Conservation (phyloP, 495 filamentous ascomycete species). For the Xylaria palmicola region DNA sequence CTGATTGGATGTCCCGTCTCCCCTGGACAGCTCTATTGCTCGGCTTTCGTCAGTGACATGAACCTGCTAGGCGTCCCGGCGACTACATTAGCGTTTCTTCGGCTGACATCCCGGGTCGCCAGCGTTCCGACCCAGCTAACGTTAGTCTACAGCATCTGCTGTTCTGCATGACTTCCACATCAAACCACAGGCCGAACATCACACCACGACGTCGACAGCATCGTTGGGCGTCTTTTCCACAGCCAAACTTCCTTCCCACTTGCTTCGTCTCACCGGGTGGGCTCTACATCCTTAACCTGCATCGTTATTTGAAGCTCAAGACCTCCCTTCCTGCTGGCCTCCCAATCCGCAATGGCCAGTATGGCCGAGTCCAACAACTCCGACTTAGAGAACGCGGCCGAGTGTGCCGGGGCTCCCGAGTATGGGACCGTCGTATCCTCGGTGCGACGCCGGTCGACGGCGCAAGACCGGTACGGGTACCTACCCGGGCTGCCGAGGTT, state of each 20-base stretch:
- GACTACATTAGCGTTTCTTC: conserved; percentile 1
- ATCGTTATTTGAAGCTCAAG: background rate
- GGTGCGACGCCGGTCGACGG: conserved; percentile 16
- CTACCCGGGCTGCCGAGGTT: conserved; percentile 40
- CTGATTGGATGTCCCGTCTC: background rate
- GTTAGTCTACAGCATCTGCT: background rate
- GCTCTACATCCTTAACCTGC: background rate
- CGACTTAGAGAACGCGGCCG: background rate
- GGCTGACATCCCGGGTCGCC: background rate
- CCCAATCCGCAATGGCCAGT: background rate
- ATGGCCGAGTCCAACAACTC: background rate
- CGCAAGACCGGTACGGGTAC: conserved; percentile 20
- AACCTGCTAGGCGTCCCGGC: background rate
- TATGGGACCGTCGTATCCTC: conserved; percentile 20
- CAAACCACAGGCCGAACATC: background rate
- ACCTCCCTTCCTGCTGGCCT: background rate
- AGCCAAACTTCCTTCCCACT: background rate
- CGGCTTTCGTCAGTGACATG: conserved; percentile 5
- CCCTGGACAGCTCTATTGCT: background rate
- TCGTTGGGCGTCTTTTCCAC: background rate
- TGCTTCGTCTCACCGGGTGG: background rate
- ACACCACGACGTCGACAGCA: background rate
- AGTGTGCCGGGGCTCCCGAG: background rate
- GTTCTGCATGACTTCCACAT: background rate
- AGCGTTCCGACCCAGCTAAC: background rate